Evolutionary conservation across 495 filamentous ascomycete species (phyloP), one percentile per base, ranked within the genome.

Genomic region (Staphylotrichum tortipilum): DNA sequence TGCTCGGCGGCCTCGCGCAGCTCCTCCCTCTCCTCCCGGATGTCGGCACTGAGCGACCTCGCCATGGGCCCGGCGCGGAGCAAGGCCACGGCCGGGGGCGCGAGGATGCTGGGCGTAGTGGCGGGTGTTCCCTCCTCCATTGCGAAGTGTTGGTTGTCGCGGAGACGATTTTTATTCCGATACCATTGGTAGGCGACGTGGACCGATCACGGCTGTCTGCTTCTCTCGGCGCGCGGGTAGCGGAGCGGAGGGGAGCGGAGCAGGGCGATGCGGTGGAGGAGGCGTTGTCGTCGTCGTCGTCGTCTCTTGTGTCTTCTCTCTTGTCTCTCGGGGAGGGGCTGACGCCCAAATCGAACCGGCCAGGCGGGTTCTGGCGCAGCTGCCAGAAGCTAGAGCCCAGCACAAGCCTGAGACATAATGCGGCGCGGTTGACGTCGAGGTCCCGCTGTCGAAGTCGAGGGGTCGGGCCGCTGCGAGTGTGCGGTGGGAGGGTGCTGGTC

Each of bases 1-100:
- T 97, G 88, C 67, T 98, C 92, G 19, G 92, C 92, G 18, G 90
- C 94, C 70, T 94, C 84, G 59, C 88, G 89, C 59, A 98, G 77
- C 61, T 96, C 92, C 64, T 94, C 86, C 45, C 89, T 78, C 68
- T 94, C 92, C 60, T 78, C 76, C 52, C 73, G 73, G 30, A 79
- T 79, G 49, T 78, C 67, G 47, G 72, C 72, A 59, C 71, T 79
- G 29, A 78, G 54, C 24, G 75, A 72, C 36, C 77, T 63, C 60
- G 73, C 74, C 77, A 79, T 78, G 40, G 64, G 69, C 42, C 65
- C 61, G 49, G 68, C 70, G 37, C 77, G 65, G 52, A 79, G 68
- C 55, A 69, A 69, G 56, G 60, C 61, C 52, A 75, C 68, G 53
- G 62, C 69, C 57, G 73, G 70, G 50, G 69, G 70, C 48, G 70